Evolutionary conservation across 2,329 filamentous ascomycete species (phyloP).

Genomic region (Aspergillus japonicus): DNA sequence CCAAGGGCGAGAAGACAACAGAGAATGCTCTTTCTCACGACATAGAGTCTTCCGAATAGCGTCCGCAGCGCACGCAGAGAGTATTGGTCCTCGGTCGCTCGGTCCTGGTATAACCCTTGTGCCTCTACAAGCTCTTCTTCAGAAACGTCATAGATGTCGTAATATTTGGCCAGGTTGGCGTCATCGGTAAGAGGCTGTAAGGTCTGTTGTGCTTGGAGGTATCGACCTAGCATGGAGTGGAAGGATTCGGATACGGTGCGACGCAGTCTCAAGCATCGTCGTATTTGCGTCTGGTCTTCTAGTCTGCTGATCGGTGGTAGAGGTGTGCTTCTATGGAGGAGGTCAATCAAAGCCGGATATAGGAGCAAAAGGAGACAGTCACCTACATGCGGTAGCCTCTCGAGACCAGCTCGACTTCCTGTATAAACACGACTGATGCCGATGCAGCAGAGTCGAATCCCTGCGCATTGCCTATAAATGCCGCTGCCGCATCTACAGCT

Average conservation of each 20-base stretch:
- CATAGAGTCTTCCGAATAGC: conserved; percentile 75
- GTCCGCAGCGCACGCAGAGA: conserved; percentile 79
- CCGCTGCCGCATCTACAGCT: conserved; percentile 66
- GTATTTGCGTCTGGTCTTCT: conserved; percentile 75
- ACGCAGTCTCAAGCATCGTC: conserved; percentile 78
- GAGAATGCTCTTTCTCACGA: conserved; percentile 78
- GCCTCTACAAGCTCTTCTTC: conserved; percentile 70
- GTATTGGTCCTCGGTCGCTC: conserved; percentile 72
- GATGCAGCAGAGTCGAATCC: conserved; percentile 75
- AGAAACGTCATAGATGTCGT: conserved; percentile 82
- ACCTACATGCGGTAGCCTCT: conserved; percentile 80
- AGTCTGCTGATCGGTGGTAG: conserved; percentile 89
- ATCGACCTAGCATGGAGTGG: conserved; percentile 66
- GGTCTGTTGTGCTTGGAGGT: conserved; percentile 66
- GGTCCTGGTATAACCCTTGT: conserved; percentile 61
- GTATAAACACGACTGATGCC: conserved; percentile 76
- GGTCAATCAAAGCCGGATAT: conserved; percentile 20
- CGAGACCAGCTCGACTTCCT: conserved; percentile 94
- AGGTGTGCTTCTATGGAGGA: conserved; percentile 68
- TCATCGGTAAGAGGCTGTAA: conserved; percentile 74
- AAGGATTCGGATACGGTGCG: conserved; percentile 71
- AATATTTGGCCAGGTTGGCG: conserved; percentile 84
- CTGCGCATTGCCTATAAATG: conserved; percentile 72
- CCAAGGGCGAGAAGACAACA: conserved; percentile 88
- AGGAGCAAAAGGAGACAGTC: conserved; percentile 8